phyloP scores from a whole-genome alignment of 169 alveolate species.

The Eimeria falciformis region DNA sequence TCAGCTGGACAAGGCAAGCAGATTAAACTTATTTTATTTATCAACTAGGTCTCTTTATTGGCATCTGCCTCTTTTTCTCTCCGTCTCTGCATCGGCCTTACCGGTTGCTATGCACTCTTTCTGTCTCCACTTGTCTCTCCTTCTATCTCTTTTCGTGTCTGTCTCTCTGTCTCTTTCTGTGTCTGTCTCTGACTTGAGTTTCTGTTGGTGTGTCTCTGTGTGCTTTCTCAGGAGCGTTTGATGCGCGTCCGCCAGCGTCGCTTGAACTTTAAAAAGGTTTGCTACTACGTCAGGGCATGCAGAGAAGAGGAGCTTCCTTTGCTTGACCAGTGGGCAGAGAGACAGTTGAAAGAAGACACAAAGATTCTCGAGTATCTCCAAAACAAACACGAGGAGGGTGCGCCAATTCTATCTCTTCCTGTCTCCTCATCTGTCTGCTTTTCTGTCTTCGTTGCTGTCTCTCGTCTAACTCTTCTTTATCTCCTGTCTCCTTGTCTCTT shows the following conservation, averaged over 20 bases:
- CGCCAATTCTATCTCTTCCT: no score
- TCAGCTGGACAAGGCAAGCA: slow-evolving; percentile 78
- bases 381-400: slow-evolving; percentile 76
- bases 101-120: not conserved
- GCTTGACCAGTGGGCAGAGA: slow-evolving; percentile 43
- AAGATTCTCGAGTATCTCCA: slow-evolving; percentile 70
- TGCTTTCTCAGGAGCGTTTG: slow-evolving; percentile 85
- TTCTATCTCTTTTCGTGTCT: not conserved
- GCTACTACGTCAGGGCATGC: slow-evolving; percentile 90
- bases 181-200: not conserved
- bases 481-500: not conserved
- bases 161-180: not conserved
- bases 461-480: no score
- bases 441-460: no score
- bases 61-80: not conserved
- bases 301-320: slow-evolving; percentile 87
- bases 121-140: not conserved
- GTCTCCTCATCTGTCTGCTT: not conserved
- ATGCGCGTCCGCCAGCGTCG: slow-evolving; percentile 88
- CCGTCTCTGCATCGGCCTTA: not conserved
- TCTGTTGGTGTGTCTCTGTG: not conserved
- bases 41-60: no score
- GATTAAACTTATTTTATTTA: no score
- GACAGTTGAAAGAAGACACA: slow-evolving; percentile 54
- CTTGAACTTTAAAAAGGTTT: slow-evolving; percentile 88